phyloP scores from a whole-genome alignment of 345 rosid species.

The Turnera subulata region DNA sequence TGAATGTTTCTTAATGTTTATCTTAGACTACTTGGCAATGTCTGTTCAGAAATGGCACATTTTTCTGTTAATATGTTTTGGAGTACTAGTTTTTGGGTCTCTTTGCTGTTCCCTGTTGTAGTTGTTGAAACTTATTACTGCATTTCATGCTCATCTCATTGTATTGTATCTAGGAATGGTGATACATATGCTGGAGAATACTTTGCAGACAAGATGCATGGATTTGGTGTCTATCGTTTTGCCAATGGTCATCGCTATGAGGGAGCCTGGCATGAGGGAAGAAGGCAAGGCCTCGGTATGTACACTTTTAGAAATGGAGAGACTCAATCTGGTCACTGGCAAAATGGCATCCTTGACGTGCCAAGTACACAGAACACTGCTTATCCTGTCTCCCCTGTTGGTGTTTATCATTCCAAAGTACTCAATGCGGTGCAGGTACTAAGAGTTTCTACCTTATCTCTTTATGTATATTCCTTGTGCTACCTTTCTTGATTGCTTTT shows the following conservation, averaged over 20 bases:
- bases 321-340: conserved; percentile 96
- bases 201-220: conserved; percentile 98
- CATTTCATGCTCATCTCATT: too few relatives aligned
- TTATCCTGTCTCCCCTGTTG: conserved; percentile 61
- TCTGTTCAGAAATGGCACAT: too few relatives aligned
- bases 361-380: conserved; percentile 72
- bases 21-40: too few relatives aligned
- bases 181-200: conserved; percentile 93
- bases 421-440: conserved; percentile 84
- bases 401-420: conserved; percentile 84
- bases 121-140: too few relatives aligned
- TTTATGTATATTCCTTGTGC: too few relatives aligned
- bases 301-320: conserved; percentile 93
- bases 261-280: conserved; percentile 98
- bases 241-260: conserved; percentile 92
- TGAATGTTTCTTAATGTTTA: too few relatives aligned
- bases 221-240: conserved; percentile 80
- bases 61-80: too few relatives aligned
- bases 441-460: not conserved
- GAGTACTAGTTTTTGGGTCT: too few relatives aligned
- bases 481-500: too few relatives aligned
- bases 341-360: conserved; percentile 75
- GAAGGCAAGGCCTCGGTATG: conserved; percentile 97
- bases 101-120: too few relatives aligned
- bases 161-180: conserved; percentile 55